Conservation (phyloP, 495 filamentous ascomycete species). For the Aspergillus hancockii region DNA sequence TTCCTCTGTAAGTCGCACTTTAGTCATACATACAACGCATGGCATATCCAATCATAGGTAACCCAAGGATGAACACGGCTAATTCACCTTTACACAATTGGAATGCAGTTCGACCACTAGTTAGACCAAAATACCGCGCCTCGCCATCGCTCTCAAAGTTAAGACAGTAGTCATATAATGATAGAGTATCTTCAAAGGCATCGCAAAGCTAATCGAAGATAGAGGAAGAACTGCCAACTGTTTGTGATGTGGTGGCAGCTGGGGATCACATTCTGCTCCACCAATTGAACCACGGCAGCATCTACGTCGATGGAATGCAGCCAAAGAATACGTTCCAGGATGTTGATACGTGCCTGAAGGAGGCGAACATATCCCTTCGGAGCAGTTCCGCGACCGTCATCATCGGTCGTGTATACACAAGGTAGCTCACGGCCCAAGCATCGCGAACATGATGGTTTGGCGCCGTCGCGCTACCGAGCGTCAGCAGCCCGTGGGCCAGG, state of each 20-base stretch:
- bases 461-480: conserved; percentile 27
- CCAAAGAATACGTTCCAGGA: conserved; percentile 25
- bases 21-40: no score
- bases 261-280: conserved; percentile 14
- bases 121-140: conserved; percentile 33
- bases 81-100: conserved; percentile 12
- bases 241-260: background rate
- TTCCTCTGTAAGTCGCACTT: no score
- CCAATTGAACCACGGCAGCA: conserved; percentile 23
- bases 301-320: conserved; percentile 28
- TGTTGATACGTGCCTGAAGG: conserved; percentile 27
- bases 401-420: conserved; percentile 28
- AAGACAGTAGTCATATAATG: conserved; percentile 30
- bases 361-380: conserved; percentile 34
- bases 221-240: background rate
- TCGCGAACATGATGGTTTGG: conserved; percentile 28
- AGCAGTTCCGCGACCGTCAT: conserved; percentile 30
- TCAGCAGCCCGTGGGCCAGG: background rate
- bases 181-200: conserved; percentile 30
- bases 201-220: conserved; percentile 24
- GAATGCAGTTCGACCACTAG: conserved; percentile 30
- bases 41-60: no score
- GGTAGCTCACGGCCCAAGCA: conserved; percentile 27
- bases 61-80: background rate
- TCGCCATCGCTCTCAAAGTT: conserved; percentile 36